Base-by-base conservation (phyloP, 352 stramenopile genomes). In the Phytophthora pini region DNA sequence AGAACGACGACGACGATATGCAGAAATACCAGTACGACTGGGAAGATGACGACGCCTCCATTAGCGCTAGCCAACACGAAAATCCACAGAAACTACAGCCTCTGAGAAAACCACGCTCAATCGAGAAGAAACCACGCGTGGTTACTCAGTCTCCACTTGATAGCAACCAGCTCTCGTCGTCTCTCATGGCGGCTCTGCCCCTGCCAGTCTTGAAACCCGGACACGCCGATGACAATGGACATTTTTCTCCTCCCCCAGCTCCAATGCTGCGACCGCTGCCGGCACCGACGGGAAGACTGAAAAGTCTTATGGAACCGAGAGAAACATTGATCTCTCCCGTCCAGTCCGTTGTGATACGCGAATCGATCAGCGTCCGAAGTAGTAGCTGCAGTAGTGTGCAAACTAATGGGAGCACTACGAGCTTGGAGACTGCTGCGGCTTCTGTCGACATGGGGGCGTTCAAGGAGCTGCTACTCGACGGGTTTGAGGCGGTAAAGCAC, bases 401-500 rank as follows among this genome's bases (percentile, higher is more conserved):
- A 38, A 74, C 61, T 29, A 70, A 38, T 24, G 53, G 45, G 46
- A 74, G 60, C 34, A 67, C 36, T 15, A 62, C 60, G 12, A 70
- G 53, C 31, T 54, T 74, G 43, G 66, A 74, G 55, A 57, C 62
- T 32, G 51, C 65, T 26, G 65, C 54, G 12, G 67, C 58, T 32
- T 72, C 56, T 17, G 59, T 82, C 12, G 77, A 87, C 55, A 81
- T 90, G 67, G 61, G 47, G 12, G 77, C 67, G 20, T 93, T 93
- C 66, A 82, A 81, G 31, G 77, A 85, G 40, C 70, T 89, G 39
- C 66, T 93, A 15, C 52, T 89, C 6, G 84, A 90, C 41, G 84
- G 84, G 38, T 92, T 93, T 52, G 81, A 92, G 10, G 80, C 87
- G 22, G 70, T 89, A 39, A 93, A 93, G 55, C 84, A 93, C 38